Base-by-base conservation (phyloP, 768 basidiomycete species). In the Lactifluus piperatus region DNA sequence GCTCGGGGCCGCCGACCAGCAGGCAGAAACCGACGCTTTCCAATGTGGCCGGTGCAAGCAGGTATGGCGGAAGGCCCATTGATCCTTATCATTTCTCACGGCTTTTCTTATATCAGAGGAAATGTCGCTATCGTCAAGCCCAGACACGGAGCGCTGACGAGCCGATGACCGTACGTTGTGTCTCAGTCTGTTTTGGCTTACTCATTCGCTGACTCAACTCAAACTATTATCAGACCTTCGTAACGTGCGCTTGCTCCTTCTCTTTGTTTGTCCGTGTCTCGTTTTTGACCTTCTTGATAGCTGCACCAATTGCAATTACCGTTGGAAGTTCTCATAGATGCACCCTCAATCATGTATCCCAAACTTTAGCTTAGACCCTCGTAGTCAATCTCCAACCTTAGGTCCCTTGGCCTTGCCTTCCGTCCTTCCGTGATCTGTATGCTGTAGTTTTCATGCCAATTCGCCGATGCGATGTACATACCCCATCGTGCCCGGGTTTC, bases 121-220 rank as follows among this genome's bases (percentile, higher is more conserved):
- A 93, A 74, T 91, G 91, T 67, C 81, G 87, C 46, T 97, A 97
- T 67, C 87, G 91, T 65, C 94, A 98, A 76, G 91, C 92, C 66
- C 97, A 99, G 71, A 99, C 97, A 8, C 81, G 97, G 56, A 93
- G 91, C 68, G 95, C 97, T 8, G 97, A 98, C 75, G 97, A 97
- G 74, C 94, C 95, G 24, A 97, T 98, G 94, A 97, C 95, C 3
- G 88, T 90, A 70, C 68, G 86, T 79, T 20, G 24, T 46, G 32
- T 32, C 18, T 18, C 26, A 20, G 24, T 20, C 14, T n/a, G n/a
- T n/a, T 39, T 43, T 26, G 29, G 56, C 62, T 27, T 68, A 51
- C 24, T 47, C 53, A 53, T 41, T 51, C 43, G 32, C 34, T 68
- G 13, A 55, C 32, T 9, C 24, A 4, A 9, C 44, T 43, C 20